Evolutionary conservation across 2,329 filamentous ascomycete species (phyloP).

Genomic region (Penicillium sp.): DNA sequence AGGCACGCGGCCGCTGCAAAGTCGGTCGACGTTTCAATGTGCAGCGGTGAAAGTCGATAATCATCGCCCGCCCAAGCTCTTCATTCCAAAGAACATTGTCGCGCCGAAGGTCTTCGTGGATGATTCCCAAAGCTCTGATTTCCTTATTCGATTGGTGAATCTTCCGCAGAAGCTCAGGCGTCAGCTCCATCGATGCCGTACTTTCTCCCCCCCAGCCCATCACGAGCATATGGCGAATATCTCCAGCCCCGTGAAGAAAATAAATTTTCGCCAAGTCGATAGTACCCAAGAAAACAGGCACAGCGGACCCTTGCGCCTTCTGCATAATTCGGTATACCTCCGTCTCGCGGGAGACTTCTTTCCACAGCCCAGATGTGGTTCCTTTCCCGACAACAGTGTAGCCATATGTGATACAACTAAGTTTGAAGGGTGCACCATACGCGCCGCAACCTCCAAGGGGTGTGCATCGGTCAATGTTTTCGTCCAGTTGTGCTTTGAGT

Average conservation of each 20-base stretch:
- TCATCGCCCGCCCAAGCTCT: conserved; percentile 14
- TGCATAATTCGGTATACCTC: conserved; percentile 16
- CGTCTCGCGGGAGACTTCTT: conserved; percentile 20
- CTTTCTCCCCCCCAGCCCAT: conserved; percentile 34
- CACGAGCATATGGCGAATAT: conserved; percentile 40
- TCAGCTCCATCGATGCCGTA: not conserved
- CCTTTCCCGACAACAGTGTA: conserved; percentile 41
- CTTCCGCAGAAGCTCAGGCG: not conserved
- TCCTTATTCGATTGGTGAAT: not conserved
- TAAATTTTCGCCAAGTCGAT: conserved; percentile 30
- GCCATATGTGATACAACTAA: conserved; percentile 34
- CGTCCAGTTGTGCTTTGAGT: conserved; percentile 36
- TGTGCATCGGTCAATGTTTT: conserved; percentile 35
- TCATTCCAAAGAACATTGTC: conserved; percentile 14
- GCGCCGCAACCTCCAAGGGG: conserved; percentile 33
- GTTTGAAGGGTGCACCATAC: conserved; percentile 39
- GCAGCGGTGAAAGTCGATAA: conserved; percentile 14
- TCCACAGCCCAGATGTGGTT: conserved; percentile 29
- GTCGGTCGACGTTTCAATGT: conserved; percentile 6
- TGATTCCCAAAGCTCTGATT: conserved; percentile 8
- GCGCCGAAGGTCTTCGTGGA: conserved; percentile 12
- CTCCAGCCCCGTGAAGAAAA: conserved; percentile 37
- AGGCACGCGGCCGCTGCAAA: not conserved
- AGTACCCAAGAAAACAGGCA: conserved; percentile 23
- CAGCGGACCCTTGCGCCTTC: conserved; percentile 16